Evolutionary conservation across 495 filamentous ascomycete species (phyloP).

Genomic region (Apiosordaria backusii): DNA sequence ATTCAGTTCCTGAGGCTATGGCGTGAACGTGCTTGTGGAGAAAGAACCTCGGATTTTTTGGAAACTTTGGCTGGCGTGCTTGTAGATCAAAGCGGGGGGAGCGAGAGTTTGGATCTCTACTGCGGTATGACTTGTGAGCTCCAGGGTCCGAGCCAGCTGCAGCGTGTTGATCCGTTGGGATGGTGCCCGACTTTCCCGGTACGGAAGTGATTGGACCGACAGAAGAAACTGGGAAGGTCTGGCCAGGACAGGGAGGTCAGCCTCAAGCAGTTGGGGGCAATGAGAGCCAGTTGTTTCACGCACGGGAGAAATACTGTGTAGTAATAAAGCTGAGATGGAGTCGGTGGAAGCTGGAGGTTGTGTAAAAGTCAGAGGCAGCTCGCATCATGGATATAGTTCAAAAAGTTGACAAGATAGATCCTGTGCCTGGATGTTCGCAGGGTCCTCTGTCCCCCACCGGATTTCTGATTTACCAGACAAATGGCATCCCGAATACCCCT

Average conservation of each 20-base stretch:
- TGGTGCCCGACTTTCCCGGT: background rate
- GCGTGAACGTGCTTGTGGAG: background rate
- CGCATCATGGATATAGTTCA: no score
- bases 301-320: background rate
- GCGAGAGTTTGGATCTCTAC: background rate
- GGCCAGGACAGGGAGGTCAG: background rate
- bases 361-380: background rate
- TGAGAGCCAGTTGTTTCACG: background rate
- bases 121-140: background rate
- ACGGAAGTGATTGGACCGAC: background rate
- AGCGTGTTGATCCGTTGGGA: background rate
- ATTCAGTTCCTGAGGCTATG: background rate
- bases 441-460: background rate
- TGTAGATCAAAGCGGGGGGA: constrained; percentile 19
- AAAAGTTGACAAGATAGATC: background rate
- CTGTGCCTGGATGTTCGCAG: background rate
- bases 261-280: background rate
- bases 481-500: background rate
- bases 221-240: background rate
- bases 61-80: background rate
- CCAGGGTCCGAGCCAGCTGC: background rate
- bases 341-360: background rate
- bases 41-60: background rate
- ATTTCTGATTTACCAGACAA: background rate
- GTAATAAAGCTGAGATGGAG: background rate